Base-by-base conservation (phyloP, 2,329 filamentous ascomycete genomes). In the Trichoderma koningii region DNA sequence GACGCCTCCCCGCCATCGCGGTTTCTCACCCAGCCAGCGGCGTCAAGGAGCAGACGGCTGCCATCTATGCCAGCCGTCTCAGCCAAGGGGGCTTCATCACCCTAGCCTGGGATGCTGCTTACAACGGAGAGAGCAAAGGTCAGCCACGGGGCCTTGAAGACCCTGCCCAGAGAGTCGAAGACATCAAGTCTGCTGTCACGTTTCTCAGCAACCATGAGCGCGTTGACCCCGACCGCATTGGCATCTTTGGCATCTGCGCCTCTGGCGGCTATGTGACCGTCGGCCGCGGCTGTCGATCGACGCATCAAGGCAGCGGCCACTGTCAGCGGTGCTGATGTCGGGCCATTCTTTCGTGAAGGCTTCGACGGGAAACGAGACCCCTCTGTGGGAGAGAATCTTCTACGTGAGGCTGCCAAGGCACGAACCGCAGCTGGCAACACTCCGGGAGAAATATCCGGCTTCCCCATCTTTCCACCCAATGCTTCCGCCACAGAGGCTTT, bases 31-130 rank as follows among this genome's bases (percentile, higher is more conserved):
- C 76, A 0, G 61, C 63, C 34, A 73, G 67, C 51, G 70, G 67
- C 12, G 68, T 79, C 45, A 80, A 80, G 65, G 78, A 80, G 68
- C 77, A 80, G 68, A 72, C 77, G 0, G 41, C 76, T 2, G 71
- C 69, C 5, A 60, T 72, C 44, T 76, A 80, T 52, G 76, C 76
- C 15, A 65, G 67, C 2, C 23, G 63, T 0, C 70, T 79, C 4
- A 55, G 74, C 19, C 56, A 73, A 28, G 65, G 66, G 2, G 76
- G 78, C 7, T 79, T 79, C 68, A 64, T 69, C 51, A 56, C 68
- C n/a, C 68, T 80, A 7, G 68, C 73, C 12, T 79, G 70, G 66
- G 78, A 80, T 60, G 73, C 77, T 3, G 73, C 72, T 3, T 77
- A 77, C 55, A 76, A 79, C 56, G 77, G 78, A 26, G 74, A 74